These are phyloP conservation scores for Comarum palustre DNA, from an alignment of 306 rosid genomes.

Conservation along the genomic window DNA sequence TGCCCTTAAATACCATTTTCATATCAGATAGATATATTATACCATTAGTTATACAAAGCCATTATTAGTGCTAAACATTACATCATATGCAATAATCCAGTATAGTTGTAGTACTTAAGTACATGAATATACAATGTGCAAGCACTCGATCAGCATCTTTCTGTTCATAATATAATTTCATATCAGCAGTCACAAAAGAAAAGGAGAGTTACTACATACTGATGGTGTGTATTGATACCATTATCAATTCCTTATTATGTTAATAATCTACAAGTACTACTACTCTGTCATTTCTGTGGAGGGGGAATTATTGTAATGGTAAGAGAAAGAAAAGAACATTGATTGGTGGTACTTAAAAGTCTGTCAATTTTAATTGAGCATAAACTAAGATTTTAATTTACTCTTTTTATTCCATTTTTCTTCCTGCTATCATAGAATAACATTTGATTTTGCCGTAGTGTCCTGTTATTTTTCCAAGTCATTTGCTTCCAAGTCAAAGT, in stretches of 20 bases:
- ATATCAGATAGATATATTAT: constrained; percentile 25
- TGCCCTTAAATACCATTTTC: constrained; percentile 28
- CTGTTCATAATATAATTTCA: constrained; percentile 10
- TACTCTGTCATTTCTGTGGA: constrained; percentile 30
- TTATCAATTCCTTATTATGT: constrained; percentile 17
- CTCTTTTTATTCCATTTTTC: not conserved
- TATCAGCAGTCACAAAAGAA: constrained; percentile 18
- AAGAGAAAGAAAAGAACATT: constrained; percentile 35
- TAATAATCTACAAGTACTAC: constrained; percentile 14
- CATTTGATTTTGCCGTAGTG: constrained; percentile 29
- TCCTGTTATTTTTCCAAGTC: constrained; percentile 24
- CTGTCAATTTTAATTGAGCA: constrained; percentile 6
- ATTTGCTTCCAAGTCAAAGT: constrained; percentile 38
- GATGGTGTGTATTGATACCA: constrained; percentile 2
- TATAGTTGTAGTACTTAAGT: constrained; percentile 18
- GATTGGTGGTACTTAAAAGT: constrained; percentile 20
- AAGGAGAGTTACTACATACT: not conserved
- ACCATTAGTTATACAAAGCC: constrained; percentile 15
- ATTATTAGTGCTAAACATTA: constrained; percentile 43
- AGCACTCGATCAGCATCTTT: constrained; percentile 37
- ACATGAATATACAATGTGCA: constrained; percentile 55
- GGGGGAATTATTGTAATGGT: constrained; percentile 10
- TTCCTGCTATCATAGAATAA: constrained; percentile 8
- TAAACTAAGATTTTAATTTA: not conserved
- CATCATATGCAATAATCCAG: constrained; percentile 53